Base-by-base conservation (phyloP, 331 rosid genomes). In the Acacia concinna region DNA sequence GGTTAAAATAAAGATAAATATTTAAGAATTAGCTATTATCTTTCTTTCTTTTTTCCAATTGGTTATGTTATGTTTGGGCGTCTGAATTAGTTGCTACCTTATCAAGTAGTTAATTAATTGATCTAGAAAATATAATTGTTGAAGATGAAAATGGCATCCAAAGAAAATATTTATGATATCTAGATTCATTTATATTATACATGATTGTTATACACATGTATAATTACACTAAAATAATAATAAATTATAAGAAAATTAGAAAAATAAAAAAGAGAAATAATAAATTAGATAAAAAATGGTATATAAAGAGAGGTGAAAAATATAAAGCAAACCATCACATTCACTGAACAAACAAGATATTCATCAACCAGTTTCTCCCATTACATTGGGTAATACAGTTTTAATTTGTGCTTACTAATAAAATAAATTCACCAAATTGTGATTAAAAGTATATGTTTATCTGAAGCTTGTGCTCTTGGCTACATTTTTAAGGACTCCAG, bases 401-500 rank as follows among this genome's bases (percentile, higher is more conserved):
- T 20, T n/a, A n/a, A n/a, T n/a, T n/a, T 21, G 14, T n/a, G 62
- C 9, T 51, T 51, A 21, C 28, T n/a, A 49, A 23, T n/a, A 2
- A 21, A 49, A 23, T n/a, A 2, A 21, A 54, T 21, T 21, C 28
- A 54, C 28, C 28, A 54, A 0, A 40, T 12, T 59, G 71, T n/a
- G 49, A 63, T 56, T 70, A 6, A 72, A 12, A 81, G n/a, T 35
- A 47, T n/a, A n/a, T n/a, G n/a, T 51, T 81, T 89, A 47, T 51
- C 79, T 89, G 62, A 30, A 31, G 62, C 5, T 79, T 43, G 37
- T 66, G 31, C 9, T 46, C 82, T 83, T 93, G 9, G 83, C 84
- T 71, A 91, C 88, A 82, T 77, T 94, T 77, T 83, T 89, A 6
- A 93, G 66, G 1, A 75, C 90, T 67, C 97, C 97, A 13, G 77